Percentiles rank a stretch among this genome's conserved stretches.
These are phyloP conservation scores for Piper betle DNA, from an alignment of 164 flowering plant genomes.

Conservation along the genomic window DNA sequence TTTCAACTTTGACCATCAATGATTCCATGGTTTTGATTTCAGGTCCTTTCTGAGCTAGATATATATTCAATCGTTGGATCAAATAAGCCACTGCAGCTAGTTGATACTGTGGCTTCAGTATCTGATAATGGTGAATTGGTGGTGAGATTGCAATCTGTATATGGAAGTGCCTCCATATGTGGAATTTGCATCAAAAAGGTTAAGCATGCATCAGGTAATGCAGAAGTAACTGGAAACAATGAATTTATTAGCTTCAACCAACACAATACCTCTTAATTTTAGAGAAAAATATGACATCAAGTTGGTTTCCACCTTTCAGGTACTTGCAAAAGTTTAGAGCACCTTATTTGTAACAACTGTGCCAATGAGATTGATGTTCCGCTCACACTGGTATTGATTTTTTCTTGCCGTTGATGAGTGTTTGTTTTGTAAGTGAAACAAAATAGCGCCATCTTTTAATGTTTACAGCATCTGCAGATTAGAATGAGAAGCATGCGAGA, in stretches of 20 bases:
- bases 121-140: constrained; percentile 33
- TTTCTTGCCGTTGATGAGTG: not conserved
- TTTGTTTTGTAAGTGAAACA: not conserved
- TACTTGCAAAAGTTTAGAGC: constrained; percentile 19
- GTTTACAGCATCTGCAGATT: constrained; percentile 21
- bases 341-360: constrained; percentile 43
- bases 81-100: constrained; percentile 63
- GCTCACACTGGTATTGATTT: constrained; percentile 34
- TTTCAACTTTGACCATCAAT: not conserved
- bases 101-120: constrained; percentile 38
- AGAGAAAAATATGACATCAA: not conserved
- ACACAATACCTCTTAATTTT: not conserved
- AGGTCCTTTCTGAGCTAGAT: constrained; percentile 39
- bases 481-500: constrained; percentile 33
- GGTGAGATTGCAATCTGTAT: constrained; percentile 50
- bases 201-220: constrained; percentile 31
- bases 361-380: constrained; percentile 45
- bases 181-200: constrained; percentile 66
- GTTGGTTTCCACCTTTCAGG: constrained; percentile 19
- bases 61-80: constrained; percentile 63
- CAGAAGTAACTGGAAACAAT: not conserved
- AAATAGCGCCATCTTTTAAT: not conserved
- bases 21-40: not conserved
- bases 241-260: too few relatives aligned
- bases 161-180: constrained; percentile 60